A percentile compares a stretch with the other conserved stretches of the same genome.
These are phyloP conservation scores for Cercophora sp. DNA, from an alignment of 495 filamentous ascomycete genomes.

Conservation along the genomic window DNA sequence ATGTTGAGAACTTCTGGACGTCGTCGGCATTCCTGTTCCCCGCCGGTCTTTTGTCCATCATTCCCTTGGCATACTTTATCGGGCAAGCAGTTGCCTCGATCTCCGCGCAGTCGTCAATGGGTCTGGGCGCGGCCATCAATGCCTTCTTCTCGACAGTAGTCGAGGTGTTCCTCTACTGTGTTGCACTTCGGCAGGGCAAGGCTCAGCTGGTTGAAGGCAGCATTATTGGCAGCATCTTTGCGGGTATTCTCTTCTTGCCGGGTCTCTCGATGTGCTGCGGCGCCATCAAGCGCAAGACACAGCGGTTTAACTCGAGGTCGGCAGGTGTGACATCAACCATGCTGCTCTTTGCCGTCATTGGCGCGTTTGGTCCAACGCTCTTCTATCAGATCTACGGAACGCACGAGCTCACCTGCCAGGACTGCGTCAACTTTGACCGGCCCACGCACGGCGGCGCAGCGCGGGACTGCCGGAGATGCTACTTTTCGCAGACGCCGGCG, in stretches of 20 bases:
- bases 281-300: constrained; percentile 95
- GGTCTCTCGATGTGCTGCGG: constrained; percentile 99
- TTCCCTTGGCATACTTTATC: constrained; percentile 98
- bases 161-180: constrained; percentile 96
- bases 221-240: constrained; percentile 96
- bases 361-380: constrained; percentile 94
- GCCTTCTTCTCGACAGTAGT: constrained; percentile 99
- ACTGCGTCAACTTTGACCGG: constrained; percentile 56
- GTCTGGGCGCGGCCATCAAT: constrained; percentile 95
- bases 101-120: constrained; percentile 98
- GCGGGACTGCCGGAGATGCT: constrained; percentile 83
- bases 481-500: constrained; percentile 85
- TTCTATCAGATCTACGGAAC: constrained; percentile 99
- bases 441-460: constrained; percentile 30
- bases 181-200: constrained; percentile 91
- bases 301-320: constrained; percentile 96
- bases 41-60: constrained; percentile 82
- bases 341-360: constrained; percentile 94
- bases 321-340: constrained; percentile 98
- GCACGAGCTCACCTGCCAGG: constrained; percentile 86
- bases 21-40: constrained; percentile 81
- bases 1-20: constrained; percentile 66
- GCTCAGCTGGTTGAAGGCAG: constrained; percentile 90
- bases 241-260: constrained; percentile 90
- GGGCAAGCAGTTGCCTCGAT: constrained; percentile 99